Conservation (phyloP, 1,284 basidiomycete species). For the Coniferiporia sulphurascens region DNA sequence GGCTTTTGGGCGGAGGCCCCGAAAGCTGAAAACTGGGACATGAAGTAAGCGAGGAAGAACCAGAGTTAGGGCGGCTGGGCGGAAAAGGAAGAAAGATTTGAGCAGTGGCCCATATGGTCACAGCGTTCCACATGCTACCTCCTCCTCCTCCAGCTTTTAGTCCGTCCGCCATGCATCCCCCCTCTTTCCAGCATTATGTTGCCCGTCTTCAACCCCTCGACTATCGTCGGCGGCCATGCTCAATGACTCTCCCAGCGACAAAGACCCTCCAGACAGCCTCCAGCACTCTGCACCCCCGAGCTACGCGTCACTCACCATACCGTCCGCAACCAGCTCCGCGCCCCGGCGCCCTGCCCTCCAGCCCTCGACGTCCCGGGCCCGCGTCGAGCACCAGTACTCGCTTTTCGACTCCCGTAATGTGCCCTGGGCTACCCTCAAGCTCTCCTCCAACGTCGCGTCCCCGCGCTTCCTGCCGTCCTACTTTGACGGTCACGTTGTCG, state of each 20-base stretch:
- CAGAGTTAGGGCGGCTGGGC: conserved; percentile 4
- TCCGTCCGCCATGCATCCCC: neutral
- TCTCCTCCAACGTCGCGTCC: conserved; percentile 12
- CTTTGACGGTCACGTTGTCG: conserved; percentile 19
- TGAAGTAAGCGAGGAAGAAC: conserved; percentile 29
- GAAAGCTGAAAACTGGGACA: conserved; percentile 9
- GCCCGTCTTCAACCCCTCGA: neutral
- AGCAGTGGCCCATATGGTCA: neutral
- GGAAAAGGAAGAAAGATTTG: neutral
- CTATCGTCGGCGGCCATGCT: conserved; percentile 2
- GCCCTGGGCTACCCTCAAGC: conserved; percentile 20
- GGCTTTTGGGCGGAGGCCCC: conserved; percentile 22
- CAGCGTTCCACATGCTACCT: neutral
- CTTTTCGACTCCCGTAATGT: conserved; percentile 10
- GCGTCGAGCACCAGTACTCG: conserved; percentile 16
- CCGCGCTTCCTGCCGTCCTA: conserved; percentile 14
- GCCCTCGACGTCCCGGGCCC: conserved; percentile 2
- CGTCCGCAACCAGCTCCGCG: neutral
- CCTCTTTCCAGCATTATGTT: conserved; percentile 1
- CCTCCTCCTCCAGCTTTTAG: conserved; percentile 1
- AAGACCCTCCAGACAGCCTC: neutral
- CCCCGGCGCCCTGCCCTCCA: conserved; percentile 2
- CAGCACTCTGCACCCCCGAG: neutral
- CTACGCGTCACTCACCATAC: neutral
- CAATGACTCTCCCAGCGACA: conserved; percentile 5